Percentiles rank a stretch among this genome's conserved stretches.
Evolutionary conservation across 768 basidiomycete genomes (phyloP).

Genomic region (Suillus lakei): DNA sequence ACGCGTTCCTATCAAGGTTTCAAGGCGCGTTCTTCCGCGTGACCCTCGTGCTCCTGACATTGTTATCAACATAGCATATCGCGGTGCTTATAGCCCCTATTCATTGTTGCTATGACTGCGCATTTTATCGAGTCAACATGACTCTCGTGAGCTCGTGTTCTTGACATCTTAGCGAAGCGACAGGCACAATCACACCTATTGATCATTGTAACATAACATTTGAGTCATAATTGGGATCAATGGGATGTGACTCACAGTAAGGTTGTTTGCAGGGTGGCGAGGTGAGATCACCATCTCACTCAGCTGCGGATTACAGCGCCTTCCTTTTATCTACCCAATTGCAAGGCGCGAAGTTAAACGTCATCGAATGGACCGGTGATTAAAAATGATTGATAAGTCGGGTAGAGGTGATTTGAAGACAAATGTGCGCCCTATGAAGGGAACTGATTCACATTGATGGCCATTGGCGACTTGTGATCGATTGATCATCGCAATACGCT

Average conservation of each 20-base stretch:
- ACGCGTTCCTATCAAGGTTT: conserved; percentile 1
- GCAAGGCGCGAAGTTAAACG: background rate
- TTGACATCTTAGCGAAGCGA: too few relatives aligned
- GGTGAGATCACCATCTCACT: background rate
- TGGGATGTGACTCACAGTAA: background rate
- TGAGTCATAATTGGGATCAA: background rate
- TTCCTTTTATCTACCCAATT: background rate
- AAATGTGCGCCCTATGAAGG: too few relatives aligned
- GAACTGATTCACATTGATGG: background rate
- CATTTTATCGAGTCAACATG: too few relatives aligned
- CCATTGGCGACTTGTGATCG: background rate
- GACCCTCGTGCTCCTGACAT: background rate
- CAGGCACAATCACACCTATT: background rate
- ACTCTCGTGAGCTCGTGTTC: too few relatives aligned
- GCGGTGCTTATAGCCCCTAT: too few relatives aligned
- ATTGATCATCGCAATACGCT: too few relatives aligned
- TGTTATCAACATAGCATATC: too few relatives aligned
- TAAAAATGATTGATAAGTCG: background rate
- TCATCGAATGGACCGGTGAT: background rate
- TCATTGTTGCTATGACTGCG: too few relatives aligned
- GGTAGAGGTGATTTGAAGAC: background rate
- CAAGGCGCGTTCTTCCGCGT: background rate
- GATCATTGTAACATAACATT: background rate
- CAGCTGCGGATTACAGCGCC: background rate
- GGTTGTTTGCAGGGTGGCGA: background rate